Evolutionary conservation across 2,329 filamentous ascomycete genomes (phyloP).

Genomic region (Huntiella omanensis): DNA sequence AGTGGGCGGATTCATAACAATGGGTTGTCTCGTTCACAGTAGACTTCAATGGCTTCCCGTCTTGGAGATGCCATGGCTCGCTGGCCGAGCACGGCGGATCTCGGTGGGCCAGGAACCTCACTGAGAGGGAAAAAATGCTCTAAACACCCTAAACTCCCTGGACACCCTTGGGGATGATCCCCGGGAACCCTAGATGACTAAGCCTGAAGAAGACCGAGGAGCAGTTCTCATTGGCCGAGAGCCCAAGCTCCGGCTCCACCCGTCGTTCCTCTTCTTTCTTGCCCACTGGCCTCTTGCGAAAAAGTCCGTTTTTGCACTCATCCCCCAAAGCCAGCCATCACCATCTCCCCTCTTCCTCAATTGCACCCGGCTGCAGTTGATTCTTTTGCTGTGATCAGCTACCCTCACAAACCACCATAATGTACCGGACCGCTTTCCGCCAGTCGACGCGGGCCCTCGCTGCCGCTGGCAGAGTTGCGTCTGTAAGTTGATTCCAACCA

Average conservation of each 20-base stretch:
- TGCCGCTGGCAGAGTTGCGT: conserved; percentile 76
- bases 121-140: conserved; percentile 9
- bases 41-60: neutral
- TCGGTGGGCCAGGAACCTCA: conserved; percentile 6
- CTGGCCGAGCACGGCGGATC: conserved; percentile 7
- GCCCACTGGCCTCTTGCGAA: conserved; percentile 12
- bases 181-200: conserved; percentile 5
- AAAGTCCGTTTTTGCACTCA: conserved; percentile 13
- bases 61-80: neutral
- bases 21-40: no score
- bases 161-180: neutral
- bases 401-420: conserved; percentile 26
- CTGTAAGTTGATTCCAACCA: conserved; percentile 53
- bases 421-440: conserved; percentile 98
- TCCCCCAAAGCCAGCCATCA: conserved; percentile 12
- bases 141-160: neutral
- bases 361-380: conserved; percentile 46
- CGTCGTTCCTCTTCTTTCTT: conserved; percentile 12
- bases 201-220: conserved; percentile 10
- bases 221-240: conserved; percentile 9
- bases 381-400: conserved; percentile 23
- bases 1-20: no score
- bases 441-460: conserved; percentile 90
- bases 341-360: conserved; percentile 26
- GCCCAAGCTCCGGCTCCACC: conserved; percentile 11